Evolutionary conservation across 495 filamentous ascomycete genomes (phyloP).

Genomic region (Aspergillus heteromorphus): DNA sequence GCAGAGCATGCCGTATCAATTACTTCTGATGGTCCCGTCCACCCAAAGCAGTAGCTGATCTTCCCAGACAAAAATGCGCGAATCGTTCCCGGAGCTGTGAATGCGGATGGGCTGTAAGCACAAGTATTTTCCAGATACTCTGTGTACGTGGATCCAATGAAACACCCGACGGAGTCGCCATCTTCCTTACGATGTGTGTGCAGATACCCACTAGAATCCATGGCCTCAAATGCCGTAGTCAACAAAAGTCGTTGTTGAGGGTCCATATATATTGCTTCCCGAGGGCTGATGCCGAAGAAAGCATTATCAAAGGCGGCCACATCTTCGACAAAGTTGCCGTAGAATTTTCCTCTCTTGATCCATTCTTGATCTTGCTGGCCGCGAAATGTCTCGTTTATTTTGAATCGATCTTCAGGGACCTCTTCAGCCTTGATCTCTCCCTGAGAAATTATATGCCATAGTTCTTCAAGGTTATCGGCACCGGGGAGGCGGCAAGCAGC

Average conservation of each 20-base stretch:
- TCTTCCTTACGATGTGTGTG: background rate
- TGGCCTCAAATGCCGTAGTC: constrained; percentile 36
- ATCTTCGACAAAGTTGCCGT: constrained; percentile 24
- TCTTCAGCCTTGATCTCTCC: background rate
- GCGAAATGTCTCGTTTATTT: background rate
- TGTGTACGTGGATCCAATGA: constrained; percentile 23
- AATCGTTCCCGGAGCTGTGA: constrained; percentile 23
- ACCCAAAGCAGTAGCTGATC: constrained; percentile 34
- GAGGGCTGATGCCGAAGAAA: constrained; percentile 37
- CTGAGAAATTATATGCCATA: background rate
- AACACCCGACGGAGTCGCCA: constrained; percentile 29
- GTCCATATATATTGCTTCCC: constrained; percentile 42
- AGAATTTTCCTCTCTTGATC: background rate
- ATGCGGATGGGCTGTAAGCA: constrained; percentile 28
- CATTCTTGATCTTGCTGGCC: background rate
- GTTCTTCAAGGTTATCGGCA: background rate
- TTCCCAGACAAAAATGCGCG: constrained; percentile 23
- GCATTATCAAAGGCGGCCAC: constrained; percentile 35
- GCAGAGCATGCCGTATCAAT: constrained; percentile 38
- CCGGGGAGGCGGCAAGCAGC: background rate
- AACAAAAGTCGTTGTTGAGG: constrained; percentile 45
- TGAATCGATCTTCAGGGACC: background rate
- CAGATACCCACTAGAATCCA: constrained; percentile 33
- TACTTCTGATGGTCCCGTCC: constrained; percentile 31
- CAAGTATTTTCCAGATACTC: constrained; percentile 23